Conservation (phyloP, 2,329 filamentous ascomycete species). For the Colletotrichum chrysophilum region DNA sequence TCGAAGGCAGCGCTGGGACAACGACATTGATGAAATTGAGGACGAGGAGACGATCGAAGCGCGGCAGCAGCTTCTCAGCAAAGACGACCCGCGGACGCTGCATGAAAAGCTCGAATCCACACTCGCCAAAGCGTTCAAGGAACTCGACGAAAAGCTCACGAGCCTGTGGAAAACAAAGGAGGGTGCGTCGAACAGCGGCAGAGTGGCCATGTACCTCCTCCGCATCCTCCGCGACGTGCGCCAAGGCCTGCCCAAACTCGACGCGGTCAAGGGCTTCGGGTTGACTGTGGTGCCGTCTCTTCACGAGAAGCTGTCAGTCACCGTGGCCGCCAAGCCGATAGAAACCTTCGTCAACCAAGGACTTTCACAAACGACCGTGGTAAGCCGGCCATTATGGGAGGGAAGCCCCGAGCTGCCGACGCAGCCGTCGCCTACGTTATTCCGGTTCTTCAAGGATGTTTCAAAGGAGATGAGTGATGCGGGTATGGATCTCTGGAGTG, state of each 20-base stretch:
- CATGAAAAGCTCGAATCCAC: constrained; percentile 63
- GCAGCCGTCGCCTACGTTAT: constrained; percentile 78
- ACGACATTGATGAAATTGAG: constrained; percentile 75
- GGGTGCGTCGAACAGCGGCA: constrained; percentile 52
- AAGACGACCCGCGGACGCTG: constrained; percentile 72
- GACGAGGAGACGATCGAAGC: constrained; percentile 74
- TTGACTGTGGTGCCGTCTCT: constrained; percentile 66
- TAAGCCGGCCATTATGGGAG: constrained; percentile 79
- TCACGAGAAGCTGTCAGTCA: constrained; percentile 63
- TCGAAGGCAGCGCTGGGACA: constrained; percentile 74
- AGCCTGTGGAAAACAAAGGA: constrained; percentile 53
- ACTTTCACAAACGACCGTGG: constrained; percentile 53
- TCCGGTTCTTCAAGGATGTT: constrained; percentile 73
- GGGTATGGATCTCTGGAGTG: constrained; percentile 84
- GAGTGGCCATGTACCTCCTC: constrained; percentile 69
- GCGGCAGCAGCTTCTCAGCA: constrained; percentile 71
- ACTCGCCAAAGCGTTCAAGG: constrained; percentile 60
- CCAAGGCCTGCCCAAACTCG: constrained; percentile 62
- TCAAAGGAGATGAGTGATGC: constrained; percentile 70
- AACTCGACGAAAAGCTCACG: constrained; percentile 61
- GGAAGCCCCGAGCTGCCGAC: constrained; percentile 73
- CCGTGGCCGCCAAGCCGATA: constrained; percentile 56
- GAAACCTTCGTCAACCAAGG: constrained; percentile 48
- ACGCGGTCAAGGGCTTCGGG: constrained; percentile 60
- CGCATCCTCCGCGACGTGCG: constrained; percentile 79